Evolutionary conservation across 108 stramenopile species (phyloP).

Genomic region (Cyclostephanos tholiformis): DNA sequence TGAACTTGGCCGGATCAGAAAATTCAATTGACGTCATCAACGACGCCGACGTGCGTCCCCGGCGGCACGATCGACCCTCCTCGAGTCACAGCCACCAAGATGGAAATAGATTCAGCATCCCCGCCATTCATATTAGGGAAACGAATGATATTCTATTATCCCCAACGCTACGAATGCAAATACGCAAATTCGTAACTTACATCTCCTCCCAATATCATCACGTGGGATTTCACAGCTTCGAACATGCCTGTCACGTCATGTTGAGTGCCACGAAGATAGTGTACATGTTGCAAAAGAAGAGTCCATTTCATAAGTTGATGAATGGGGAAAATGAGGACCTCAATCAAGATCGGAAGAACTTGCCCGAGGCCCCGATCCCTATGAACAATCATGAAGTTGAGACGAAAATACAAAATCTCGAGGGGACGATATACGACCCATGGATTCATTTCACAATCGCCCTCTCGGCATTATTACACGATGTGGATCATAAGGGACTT

Average conservation of each 20-base stretch:
- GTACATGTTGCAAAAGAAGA: constrained; percentile 22
- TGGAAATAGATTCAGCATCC: background rate
- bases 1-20: background rate
- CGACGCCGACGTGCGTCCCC: background rate
- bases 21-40: background rate
- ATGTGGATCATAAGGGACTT: constrained; percentile 23
- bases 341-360: background rate
- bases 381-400: constrained; percentile 4
- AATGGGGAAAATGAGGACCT: background rate
- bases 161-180: background rate
- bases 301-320: constrained; percentile 8
- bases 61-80: background rate
- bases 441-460: constrained; percentile 25
- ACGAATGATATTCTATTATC: constrained; percentile 2
- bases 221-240: constrained; percentile 35
- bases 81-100: background rate
- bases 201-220: constrained; percentile 18
- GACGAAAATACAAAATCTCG: background rate
- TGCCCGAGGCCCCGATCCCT: background rate
- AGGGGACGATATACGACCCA: constrained; percentile 24
- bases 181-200: constrained; percentile 1
- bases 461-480: constrained; percentile 9
- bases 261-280: constrained; percentile 28
- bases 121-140: background rate
- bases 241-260: constrained; percentile 39